Evolutionary conservation across 78 protist genomes (phyloP).

Genomic region (Tieghemostelium lacteum): DNA sequence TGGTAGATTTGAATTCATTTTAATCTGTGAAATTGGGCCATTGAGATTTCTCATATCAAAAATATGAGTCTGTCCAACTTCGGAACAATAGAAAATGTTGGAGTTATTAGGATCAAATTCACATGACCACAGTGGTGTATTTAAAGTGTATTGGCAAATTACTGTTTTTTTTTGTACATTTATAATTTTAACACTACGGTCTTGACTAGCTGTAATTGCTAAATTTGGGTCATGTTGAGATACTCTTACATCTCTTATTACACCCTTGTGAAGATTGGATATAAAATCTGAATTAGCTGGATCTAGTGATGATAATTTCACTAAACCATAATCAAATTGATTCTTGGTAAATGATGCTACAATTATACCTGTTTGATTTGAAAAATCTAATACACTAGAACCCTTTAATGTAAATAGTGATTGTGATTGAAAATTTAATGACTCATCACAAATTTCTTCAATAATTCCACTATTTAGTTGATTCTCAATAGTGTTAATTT

Average conservation of each 20-base stretch:
- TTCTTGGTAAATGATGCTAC: slow-evolving; percentile 4
- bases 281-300: slow-evolving; percentile 12
- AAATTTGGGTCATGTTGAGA: slow-evolving; percentile 2
- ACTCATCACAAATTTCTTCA: not conserved
- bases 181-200: slow-evolving; percentile 9
- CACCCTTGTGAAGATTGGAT: slow-evolving; percentile 14
- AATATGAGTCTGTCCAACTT: not conserved
- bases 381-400: slow-evolving; percentile 43
- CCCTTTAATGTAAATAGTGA: slow-evolving; percentile 39
- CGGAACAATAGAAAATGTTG: slow-evolving; percentile 20
- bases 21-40: no score
- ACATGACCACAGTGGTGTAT: slow-evolving; percentile 24
- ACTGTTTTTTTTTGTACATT: slow-evolving; percentile 9
- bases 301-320: slow-evolving; percentile 25
- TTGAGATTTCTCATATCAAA: slow-evolving; percentile 30
- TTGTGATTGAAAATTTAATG: slow-evolving; percentile 13
- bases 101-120: slow-evolving; percentile 28
- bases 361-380: slow-evolving; percentile 15
- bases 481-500: no score
- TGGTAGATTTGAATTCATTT: not conserved
- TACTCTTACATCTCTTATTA: slow-evolving; percentile 21
- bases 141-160: not conserved
- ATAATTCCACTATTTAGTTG: not conserved
- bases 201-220: slow-evolving; percentile 1
- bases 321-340: slow-evolving; percentile 10